phyloP scores from a whole-genome alignment of 805 yeast species.

The Schizosaccharomyces octosporus region DNA sequence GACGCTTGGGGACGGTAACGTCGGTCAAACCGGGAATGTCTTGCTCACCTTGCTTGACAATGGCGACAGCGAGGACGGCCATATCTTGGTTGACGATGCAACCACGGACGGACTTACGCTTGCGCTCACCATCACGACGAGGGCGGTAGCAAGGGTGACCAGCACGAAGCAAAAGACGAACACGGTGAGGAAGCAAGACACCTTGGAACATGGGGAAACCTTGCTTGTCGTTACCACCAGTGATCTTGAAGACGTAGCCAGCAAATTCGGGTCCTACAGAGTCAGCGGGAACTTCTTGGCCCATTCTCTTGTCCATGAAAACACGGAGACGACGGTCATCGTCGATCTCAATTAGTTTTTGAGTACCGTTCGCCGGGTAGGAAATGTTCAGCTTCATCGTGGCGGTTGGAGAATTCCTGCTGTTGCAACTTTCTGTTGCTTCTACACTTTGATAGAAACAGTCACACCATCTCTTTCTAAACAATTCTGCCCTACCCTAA shows the following conservation, averaged over 20 bases:
- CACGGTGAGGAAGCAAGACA: slow-evolving; percentile 99
- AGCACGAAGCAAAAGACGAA: slow-evolving; percentile 75
- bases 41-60: slow-evolving; percentile 91
- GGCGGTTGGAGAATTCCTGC: not conserved
- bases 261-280: slow-evolving; percentile 95
- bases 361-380: slow-evolving; percentile 99
- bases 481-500: not conserved
- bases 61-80: slow-evolving; percentile 78
- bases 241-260: slow-evolving; percentile 94
- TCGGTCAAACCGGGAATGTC: slow-evolving; percentile 94
- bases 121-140: slow-evolving; percentile 98
- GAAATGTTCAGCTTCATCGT: slow-evolving; percentile 73
- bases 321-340: slow-evolving; percentile 97
- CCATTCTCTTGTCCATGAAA: slow-evolving; percentile 98
- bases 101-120: slow-evolving; percentile 99
- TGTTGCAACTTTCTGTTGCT: not conserved
- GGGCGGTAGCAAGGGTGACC: slow-evolving; percentile 98
- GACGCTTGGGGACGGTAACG: slow-evolving; percentile 87
- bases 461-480: not conserved
- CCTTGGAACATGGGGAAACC: slow-evolving; percentile 99
- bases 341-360: slow-evolving; percentile 90
- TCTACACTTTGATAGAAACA: not conserved
- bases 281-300: slow-evolving; percentile 99
- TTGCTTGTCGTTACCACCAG: slow-evolving; percentile 99
- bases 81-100: slow-evolving; percentile 94